These are phyloP conservation scores for Xylaria bambusicola DNA, from an alignment of 495 filamentous ascomycete genomes.

Conservation along the genomic window DNA sequence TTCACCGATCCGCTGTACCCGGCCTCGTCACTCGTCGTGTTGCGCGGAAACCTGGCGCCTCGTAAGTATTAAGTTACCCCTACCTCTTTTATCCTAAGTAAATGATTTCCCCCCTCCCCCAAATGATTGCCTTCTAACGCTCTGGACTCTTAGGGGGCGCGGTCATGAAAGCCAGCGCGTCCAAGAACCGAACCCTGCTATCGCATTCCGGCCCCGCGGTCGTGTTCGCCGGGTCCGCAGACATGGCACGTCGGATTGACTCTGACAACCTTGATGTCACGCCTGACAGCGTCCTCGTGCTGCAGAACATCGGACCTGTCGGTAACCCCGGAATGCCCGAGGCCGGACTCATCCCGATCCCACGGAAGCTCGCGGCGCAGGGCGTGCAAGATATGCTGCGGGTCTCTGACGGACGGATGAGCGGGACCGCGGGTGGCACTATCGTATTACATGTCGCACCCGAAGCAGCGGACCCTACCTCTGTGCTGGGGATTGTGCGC, in stretches of 20 bases:
- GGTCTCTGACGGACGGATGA: constrained; percentile 68
- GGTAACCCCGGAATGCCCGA: constrained; percentile 72
- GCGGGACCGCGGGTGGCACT: constrained; percentile 67
- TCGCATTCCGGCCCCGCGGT: constrained; percentile 57
- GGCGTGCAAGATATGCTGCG: constrained; percentile 68
- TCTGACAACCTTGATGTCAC: constrained; percentile 54
- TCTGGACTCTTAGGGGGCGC: constrained; percentile 41
- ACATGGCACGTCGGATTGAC: constrained; percentile 62
- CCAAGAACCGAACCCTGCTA: constrained; percentile 53
- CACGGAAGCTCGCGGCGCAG: constrained; percentile 58
- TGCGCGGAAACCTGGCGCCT: constrained; percentile 56
- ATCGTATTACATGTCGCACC: constrained; percentile 68
- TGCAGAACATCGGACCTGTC: constrained; percentile 63
- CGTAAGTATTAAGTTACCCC: not conserved
- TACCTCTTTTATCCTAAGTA: too few species aligned
- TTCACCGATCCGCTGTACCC: constrained; percentile 57
- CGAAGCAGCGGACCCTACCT: constrained; percentile 57
- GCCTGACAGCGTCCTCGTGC: constrained; percentile 56
- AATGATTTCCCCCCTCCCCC: too few species aligned
- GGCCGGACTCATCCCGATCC: constrained; percentile 65
- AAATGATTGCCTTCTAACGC: too few species aligned
- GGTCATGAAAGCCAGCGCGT: constrained; percentile 65
- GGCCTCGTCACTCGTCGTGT: constrained; percentile 54
- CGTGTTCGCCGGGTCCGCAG: constrained; percentile 59
- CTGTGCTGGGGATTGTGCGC: constrained; percentile 60